Base-by-base conservation (phyloP, 2,329 filamentous ascomycete genomes). In the Beauveria australis region DNA sequence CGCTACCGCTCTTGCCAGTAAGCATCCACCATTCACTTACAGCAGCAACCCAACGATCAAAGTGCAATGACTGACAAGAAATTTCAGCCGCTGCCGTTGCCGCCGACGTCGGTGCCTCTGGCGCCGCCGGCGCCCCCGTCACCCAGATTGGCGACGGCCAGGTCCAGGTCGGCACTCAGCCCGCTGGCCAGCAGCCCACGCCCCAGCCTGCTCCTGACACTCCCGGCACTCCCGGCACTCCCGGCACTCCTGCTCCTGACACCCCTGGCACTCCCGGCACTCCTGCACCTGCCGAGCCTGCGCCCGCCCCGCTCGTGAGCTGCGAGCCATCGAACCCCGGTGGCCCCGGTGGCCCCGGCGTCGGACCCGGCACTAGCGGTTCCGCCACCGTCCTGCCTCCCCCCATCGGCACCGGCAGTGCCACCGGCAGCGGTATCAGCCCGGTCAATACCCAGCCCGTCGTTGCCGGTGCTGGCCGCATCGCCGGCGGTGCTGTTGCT, bases 141-240 rank as follows among this genome's bases (percentile, higher is more conserved):
- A 19, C 52, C 3, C 52, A 54, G 52, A 54, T 54, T 44, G 52
- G 37, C 24, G 52, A 54, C 24, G 52, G 52, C 40, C 52, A 54
- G 52, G 18, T 54, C 24, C 52, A 54, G 52, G 52, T 43, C 52
- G 52, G 52, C 52, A 54, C 52, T 22, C 52, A 53, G 37, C 37
- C 52, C 8, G 52, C 37, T 19, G 26, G 41, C 41, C 14, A 12
- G 4, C 46, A 48, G 24, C 24, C 46, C 7, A 26, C 46, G 18
- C n/a, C 41, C 41, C 28, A 30, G 28, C 41, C 41, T 44, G n/a
- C 41, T 44, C 8, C 41, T 7, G n/a, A 2, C 18, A 10, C 8
- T 2, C 28, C 28, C 4, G 41, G 51, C 37, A 16, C n/a, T 26
- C 37, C 7, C 16, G 41, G 51, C 37, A 16, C n/a, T n/a, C 51